Evolutionary conservation across 345 rosid species (phyloP).

Genomic region (Acer yangbiense): DNA sequence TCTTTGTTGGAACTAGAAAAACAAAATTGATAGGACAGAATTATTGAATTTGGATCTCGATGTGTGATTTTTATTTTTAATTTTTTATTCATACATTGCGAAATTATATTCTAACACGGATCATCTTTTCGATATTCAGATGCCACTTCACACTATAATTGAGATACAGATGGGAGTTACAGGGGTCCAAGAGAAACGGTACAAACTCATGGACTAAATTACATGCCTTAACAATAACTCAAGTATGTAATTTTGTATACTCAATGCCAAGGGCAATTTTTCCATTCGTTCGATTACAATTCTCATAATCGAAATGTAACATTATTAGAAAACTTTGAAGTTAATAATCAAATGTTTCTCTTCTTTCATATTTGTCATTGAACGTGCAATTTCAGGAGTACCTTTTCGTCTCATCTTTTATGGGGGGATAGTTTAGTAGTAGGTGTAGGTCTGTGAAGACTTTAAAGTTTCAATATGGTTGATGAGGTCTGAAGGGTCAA

Average conservation of each 20-base stretch:
- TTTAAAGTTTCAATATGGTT: background rate
- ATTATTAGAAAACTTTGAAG: background rate
- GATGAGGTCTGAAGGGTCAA: background rate
- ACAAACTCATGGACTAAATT: conserved; percentile 94
- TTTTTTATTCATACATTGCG: background rate
- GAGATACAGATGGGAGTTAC: conserved; percentile 99
- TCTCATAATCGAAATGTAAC: conserved; percentile 25
- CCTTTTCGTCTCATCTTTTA: too few species aligned
- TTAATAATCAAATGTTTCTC: background rate
- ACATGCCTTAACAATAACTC: background rate
- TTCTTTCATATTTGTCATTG: too few species aligned
- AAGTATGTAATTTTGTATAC: conserved; percentile 4
- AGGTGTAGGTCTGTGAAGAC: too few species aligned
- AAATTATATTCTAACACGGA: background rate
- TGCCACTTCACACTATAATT: conserved; percentile 96
- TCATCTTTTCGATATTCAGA: conserved; percentile 45
- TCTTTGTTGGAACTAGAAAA: background rate
- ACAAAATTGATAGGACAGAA: background rate
- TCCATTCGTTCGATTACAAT: conserved; percentile 16
- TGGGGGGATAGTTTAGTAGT: too few species aligned
- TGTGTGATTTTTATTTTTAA: background rate
- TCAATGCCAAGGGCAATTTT: background rate
- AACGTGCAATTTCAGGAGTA: too few species aligned
- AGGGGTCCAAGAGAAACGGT: conserved; percentile 97
- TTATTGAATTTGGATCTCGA: background rate